Evolutionary conservation across 2,329 filamentous ascomycete species (phyloP).

Genomic region (Cryphonectria parasitica): DNA sequence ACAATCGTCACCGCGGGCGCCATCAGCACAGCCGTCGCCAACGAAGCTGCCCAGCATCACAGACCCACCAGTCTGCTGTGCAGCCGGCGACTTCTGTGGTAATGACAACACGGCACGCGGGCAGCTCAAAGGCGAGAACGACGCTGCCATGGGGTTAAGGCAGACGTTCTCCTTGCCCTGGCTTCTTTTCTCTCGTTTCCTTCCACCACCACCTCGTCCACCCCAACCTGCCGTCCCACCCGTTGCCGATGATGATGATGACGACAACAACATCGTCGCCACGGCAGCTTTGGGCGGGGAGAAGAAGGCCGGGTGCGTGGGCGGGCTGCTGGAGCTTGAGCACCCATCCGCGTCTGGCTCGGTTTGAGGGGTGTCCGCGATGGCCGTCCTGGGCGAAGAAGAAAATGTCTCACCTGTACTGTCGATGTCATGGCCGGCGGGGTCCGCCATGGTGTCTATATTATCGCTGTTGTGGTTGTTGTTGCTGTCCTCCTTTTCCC

Average conservation of each 20-base stretch:
- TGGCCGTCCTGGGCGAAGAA: not conserved
- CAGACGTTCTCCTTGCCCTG: constrained; percentile 25
- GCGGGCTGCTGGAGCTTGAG: constrained; percentile 24
- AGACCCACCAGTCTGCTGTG: constrained; percentile 10
- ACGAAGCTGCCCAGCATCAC: constrained; percentile 23
- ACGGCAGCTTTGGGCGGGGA: not conserved
- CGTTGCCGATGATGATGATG: not conserved
- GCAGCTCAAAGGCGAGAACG: constrained; percentile 21
- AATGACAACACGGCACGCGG: constrained; percentile 1
- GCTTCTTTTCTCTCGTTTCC: not conserved
- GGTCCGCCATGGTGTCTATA: not conserved
- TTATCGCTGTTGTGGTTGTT: not conserved
- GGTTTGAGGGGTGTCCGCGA: not conserved
- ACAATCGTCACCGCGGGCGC: not conserved
- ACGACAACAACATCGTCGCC: not conserved
- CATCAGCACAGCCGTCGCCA: constrained; percentile 13
- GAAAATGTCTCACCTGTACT: constrained; percentile 25
- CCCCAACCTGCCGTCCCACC: not conserved
- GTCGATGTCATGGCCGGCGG: constrained; percentile 3
- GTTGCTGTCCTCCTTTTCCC: not conserved
- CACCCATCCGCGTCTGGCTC: constrained; percentile 17
- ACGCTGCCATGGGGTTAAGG: constrained; percentile 24
- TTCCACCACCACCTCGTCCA: not conserved
- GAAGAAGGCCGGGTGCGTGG: constrained; percentile 24
- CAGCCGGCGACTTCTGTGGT: constrained; percentile 5